A percentile compares a stretch with the other conserved stretches of the same genome.
Evolutionary conservation across 1,139 yeast species (phyloP).

Genomic region (Pichia inconspicua): DNA sequence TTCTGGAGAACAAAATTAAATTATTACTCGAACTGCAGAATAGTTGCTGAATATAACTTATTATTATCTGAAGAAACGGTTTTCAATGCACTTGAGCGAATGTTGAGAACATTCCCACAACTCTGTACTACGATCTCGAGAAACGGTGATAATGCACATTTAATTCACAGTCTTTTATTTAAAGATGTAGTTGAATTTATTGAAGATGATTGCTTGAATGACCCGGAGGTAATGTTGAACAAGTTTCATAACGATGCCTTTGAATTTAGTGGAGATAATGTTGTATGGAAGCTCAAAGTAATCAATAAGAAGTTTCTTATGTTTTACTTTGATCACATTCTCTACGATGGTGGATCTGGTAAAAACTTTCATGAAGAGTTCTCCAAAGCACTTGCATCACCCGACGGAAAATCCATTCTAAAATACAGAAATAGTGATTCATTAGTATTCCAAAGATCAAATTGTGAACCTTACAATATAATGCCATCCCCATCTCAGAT

Average conservation of each 20-base stretch:
- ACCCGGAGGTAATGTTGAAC: not conserved
- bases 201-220: slow-evolving; percentile 1
- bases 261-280: slow-evolving; percentile 1
- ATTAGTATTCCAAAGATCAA: slow-evolving; percentile 3
- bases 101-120: slow-evolving; percentile 7
- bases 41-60: slow-evolving; percentile 5
- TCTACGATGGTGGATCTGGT: slow-evolving; percentile 34
- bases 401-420: not conserved
- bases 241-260: slow-evolving; percentile 1
- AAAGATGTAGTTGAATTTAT: slow-evolving; percentile 9
- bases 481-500: slow-evolving; percentile 6
- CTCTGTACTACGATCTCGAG: slow-evolving; percentile 3
- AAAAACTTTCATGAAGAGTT: slow-evolving; percentile 32
- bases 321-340: slow-evolving; percentile 31
- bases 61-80: slow-evolving; percentile 3
- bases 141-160: not conserved
- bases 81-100: slow-evolving; percentile 4
- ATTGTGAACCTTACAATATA: not conserved
- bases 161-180: slow-evolving; percentile 2
- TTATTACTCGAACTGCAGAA: slow-evolving; percentile 6
- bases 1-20: slow-evolving; percentile 9
- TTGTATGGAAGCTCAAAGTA: slow-evolving; percentile 14
- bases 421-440: not conserved
- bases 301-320: slow-evolving; percentile 18
- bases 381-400: slow-evolving; percentile 17